Percentiles rank a stretch among this genome's conserved stretches.
phyloP scores from a whole-genome alignment of 441 rosid genomes.

The Hura crepitans region DNA sequence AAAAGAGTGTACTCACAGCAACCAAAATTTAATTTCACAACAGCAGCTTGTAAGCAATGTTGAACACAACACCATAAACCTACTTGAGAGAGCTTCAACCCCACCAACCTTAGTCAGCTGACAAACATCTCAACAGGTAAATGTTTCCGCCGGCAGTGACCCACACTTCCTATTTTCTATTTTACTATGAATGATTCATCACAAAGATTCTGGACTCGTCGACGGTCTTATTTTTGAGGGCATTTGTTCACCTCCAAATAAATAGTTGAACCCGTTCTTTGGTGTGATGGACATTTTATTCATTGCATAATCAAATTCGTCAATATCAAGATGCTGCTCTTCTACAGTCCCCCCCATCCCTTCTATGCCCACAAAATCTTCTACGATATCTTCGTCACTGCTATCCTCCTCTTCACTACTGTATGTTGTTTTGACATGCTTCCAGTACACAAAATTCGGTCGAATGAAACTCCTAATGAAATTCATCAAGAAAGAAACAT shows the following conservation, averaged over 20 bases:
- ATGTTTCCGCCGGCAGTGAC: background rate
- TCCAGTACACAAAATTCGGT: conserved; percentile 59
- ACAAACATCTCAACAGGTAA: background rate
- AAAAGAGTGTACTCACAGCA: background rate
- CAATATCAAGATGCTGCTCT: conserved; percentile 25
- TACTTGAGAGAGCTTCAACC: too few species aligned
- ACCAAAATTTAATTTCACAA: background rate
- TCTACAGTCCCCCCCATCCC: conserved; percentile 32
- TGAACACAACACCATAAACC: background rate
- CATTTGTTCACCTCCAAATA: conserved; percentile 45
- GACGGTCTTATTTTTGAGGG: conserved; percentile 78
- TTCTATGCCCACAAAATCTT: conserved; percentile 36
- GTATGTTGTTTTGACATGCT: conserved; percentile 49
- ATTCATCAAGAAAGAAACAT: background rate
- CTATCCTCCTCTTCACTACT: conserved; percentile 40
- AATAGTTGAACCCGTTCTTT: conserved; percentile 30
- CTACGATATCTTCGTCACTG: conserved; percentile 42
- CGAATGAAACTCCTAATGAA: conserved; percentile 44
- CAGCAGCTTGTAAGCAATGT: background rate
- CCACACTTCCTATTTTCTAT: background rate
- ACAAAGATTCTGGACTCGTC: conserved; percentile 59
- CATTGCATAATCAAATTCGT: conserved; percentile 46
- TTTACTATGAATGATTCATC: conserved; percentile 4
- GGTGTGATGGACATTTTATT: conserved; percentile 75
- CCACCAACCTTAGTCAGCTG: background rate